Base-by-base conservation (phyloP, 495 filamentous ascomycete genomes). In the Tuber melanosporum region DNA sequence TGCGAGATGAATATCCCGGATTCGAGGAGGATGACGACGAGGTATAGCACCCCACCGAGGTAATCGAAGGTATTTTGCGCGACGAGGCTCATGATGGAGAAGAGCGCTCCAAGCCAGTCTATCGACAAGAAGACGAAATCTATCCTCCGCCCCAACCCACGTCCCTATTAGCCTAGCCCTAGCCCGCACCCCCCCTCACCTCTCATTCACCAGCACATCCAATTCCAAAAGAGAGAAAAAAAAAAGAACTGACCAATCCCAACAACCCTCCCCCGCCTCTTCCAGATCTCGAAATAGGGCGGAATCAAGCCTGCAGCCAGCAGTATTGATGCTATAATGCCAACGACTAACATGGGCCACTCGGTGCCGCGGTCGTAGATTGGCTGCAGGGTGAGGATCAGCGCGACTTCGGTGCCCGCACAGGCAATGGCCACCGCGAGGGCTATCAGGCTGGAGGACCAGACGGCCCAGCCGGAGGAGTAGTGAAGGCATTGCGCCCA, bases 61-160 rank as follows among this genome's bases (percentile, higher is more conserved):
- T 90, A 83, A 81, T 94, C 92, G 79, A 93, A 93, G 0, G 87
- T 88, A 26, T 90, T 86, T 80, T 94, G 91, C 0, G 88, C 90
- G 46, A 89, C 91, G 88, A 94, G 85, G 5, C 91, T 91, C 85
- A 93, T 88, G 6, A 93, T 86, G 0, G 91, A 93, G 83, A 94
- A 93, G 76, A 94, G 87, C 0, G 92, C 92, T 0, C 92, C 92
- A 0, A 88, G 81, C 81, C 88, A 92, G 80, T 95, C 92, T 77
- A 93, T 89, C 0, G 86, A 85, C 9, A 95, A 84, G 76, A 95
- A 95, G 57, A 80, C 69, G 45, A 73, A 73, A 49, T 77, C 69
- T 78, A 71, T 39, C 9, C 9, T 62, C 70, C 45, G 5, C 26
- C 46, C 73, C 66, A 71, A 49, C 14, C 12, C 69, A 22, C 39